These are phyloP conservation scores for Leccinum subtestaceum DNA, from an alignment of 768 basidiomycete species.

Conservation along the genomic window DNA sequence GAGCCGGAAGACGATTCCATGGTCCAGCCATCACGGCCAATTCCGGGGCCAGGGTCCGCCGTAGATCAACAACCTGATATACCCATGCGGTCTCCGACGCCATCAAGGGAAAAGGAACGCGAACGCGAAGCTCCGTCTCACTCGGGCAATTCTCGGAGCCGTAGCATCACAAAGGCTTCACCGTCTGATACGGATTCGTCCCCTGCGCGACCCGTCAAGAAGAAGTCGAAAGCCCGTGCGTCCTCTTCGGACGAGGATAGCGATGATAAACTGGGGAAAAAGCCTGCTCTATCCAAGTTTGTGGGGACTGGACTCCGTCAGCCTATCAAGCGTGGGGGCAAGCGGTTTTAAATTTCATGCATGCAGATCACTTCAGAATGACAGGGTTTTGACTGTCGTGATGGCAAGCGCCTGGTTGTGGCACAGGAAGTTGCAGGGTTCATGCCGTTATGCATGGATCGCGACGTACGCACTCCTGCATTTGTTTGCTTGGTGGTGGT, in stretches of 20 bases:
- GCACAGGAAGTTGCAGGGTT: constrained; percentile 9
- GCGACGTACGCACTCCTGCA: neutral
- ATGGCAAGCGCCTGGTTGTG: neutral
- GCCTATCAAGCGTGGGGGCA: constrained; percentile 73
- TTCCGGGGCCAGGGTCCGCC: neutral
- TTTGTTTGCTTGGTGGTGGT: neutral
- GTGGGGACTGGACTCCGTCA: constrained; percentile 55
- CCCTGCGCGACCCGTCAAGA: constrained; percentile 54
- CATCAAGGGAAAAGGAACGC: constrained; percentile 12
- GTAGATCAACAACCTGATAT: constrained; percentile 14
- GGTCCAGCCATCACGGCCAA: constrained; percentile 1
- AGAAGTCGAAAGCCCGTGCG: constrained; percentile 40
- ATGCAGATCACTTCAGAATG: neutral
- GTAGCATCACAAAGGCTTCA: constrained; percentile 24
- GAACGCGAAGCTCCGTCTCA: neutral
- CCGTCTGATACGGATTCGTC: constrained; percentile 50
- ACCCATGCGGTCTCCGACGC: constrained; percentile 22
- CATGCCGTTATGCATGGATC: constrained; percentile 3
- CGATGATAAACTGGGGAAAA: constrained; percentile 49
- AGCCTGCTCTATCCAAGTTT: constrained; percentile 40
- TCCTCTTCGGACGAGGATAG: constrained; percentile 57
- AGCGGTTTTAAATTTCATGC: constrained; percentile 55
- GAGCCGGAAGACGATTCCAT: constrained; percentile 26
- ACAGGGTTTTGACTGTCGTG: neutral
- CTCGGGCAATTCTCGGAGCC: constrained; percentile 20